phyloP scores from a whole-genome alignment of 495 filamentous ascomycete species.

The Penicillium turbatum region DNA sequence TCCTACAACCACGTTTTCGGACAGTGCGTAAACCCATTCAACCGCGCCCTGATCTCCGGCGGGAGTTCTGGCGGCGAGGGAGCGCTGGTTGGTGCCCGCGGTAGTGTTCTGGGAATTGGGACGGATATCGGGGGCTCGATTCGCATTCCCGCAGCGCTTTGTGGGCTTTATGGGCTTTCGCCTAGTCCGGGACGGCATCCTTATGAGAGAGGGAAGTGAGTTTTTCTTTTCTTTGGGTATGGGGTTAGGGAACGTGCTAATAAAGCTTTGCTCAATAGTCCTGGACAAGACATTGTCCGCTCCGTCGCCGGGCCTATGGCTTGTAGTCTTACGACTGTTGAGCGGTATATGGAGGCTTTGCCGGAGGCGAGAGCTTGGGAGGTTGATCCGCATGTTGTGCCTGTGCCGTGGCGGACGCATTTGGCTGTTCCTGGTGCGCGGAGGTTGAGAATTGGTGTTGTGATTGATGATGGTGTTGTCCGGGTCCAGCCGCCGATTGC shows the following conservation, averaged over 20 bases:
- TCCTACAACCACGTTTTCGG: constrained; percentile 43
- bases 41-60: constrained; percentile 53
- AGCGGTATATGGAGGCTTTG: constrained; percentile 31
- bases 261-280: constrained; percentile 11
- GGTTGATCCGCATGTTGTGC: constrained; percentile 34
- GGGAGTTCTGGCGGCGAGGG: constrained; percentile 66
- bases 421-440: constrained; percentile 21
- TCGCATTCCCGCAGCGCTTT: constrained; percentile 58
- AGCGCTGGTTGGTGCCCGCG: constrained; percentile 55
- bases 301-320: constrained; percentile 33
- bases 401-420: constrained; percentile 42
- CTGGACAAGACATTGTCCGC: constrained; percentile 30
- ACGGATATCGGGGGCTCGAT: constrained; percentile 69
- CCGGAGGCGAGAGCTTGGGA: constrained; percentile 27
- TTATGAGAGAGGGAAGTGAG: constrained; percentile 40
- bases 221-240: background rate
- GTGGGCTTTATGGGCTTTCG: constrained; percentile 61
- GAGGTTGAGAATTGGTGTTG: constrained; percentile 46
- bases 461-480: constrained; percentile 53
- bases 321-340: constrained; percentile 21
- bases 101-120: constrained; percentile 61
- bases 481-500: constrained; percentile 53
- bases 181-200: constrained; percentile 59
- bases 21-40: constrained; percentile 54
- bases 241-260: background rate